Percentiles rank a stretch among this genome's conserved stretches.
These are phyloP conservation scores for Cercospora beticola DNA, from an alignment of 2,329 filamentous ascomycete species.

Conservation along the genomic window DNA sequence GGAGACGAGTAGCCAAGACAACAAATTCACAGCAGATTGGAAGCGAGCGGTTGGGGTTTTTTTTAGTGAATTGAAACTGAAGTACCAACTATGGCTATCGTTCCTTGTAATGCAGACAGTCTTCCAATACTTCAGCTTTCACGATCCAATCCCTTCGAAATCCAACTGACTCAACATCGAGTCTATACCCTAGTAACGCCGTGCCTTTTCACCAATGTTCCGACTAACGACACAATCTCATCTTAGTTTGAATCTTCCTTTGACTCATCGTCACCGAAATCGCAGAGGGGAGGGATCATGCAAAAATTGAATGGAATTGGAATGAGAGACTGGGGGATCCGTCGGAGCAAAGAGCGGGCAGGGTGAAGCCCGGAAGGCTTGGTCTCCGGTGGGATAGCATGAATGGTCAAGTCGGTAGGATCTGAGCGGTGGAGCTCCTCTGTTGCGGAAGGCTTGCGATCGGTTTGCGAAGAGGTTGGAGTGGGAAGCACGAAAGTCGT, in stretches of 20 bases:
- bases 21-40: not conserved
- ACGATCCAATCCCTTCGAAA: not conserved
- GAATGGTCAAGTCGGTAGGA: not conserved
- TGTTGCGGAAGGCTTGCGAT: not conserved
- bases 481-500: not conserved
- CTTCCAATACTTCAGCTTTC: not conserved
- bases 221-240: not conserved
- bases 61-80: not conserved
- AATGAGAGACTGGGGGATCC: not conserved
- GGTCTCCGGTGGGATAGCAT: not conserved
- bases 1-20: not conserved
- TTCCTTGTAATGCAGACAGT: not conserved
- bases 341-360: not conserved
- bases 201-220: not conserved
- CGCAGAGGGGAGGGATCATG: not conserved
- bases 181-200: not conserved
- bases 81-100: not conserved
- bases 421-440: not conserved
- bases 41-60: not conserved
- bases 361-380: not conserved
- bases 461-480: not conserved
- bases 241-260: not conserved
- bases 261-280: not conserved
- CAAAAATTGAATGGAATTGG: not conserved
- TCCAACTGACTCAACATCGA: not conserved